A percentile compares a stretch with the other conserved stretches of the same genome.
phyloP scores from a whole-genome alignment of 208 protist genomes.

The Novymonas esmeraldas region DNA sequence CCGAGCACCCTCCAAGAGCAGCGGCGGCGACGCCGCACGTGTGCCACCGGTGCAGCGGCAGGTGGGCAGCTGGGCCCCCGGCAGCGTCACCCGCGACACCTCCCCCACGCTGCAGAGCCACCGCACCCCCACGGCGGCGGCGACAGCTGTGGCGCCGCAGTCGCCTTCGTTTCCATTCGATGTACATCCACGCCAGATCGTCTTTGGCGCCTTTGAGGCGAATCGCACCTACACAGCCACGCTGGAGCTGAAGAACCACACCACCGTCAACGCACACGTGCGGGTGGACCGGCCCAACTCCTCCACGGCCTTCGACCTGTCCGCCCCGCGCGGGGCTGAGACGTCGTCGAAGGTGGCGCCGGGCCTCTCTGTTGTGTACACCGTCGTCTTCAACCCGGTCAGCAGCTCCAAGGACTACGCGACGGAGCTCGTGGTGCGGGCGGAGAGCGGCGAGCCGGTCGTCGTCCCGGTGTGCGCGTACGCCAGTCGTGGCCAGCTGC shows the following conservation, averaged over 20 bases:
- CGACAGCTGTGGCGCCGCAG: too few relatives aligned
- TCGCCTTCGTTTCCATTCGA: slow-evolving; percentile 64
- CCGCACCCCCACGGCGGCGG: neutral
- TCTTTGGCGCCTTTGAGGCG: slow-evolving; percentile 79
- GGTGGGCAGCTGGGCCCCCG: neutral
- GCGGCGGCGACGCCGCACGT: neutral
- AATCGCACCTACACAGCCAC: slow-evolving; percentile 73
- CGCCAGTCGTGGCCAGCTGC: slow-evolving; percentile 80
- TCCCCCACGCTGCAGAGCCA: neutral
- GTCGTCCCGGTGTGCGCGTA: slow-evolving; percentile 86
- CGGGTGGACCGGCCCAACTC: slow-evolving; percentile 79
- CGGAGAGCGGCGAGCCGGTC: slow-evolving; percentile 85
- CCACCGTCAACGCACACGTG: slow-evolving; percentile 72
- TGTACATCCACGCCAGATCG: slow-evolving; percentile 76
- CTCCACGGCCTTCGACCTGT: slow-evolving; percentile 70
- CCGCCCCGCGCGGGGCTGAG: slow-evolving; percentile 47
- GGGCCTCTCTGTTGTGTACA: slow-evolving; percentile 89
- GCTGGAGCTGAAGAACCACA: slow-evolving; percentile 88
- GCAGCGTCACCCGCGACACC: neutral
- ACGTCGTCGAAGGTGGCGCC: slow-evolving; percentile 85
- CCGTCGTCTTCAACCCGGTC: slow-evolving; percentile 83
- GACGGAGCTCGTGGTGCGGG: slow-evolving; percentile 81
- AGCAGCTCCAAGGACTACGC: slow-evolving; percentile 77
- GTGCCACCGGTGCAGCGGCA: neutral
- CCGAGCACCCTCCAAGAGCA: neutral